Evolutionary conservation across 768 basidiomycete genomes (phyloP), one percentile per base, ranked within the genome.

Genomic region (Psilocybe azurescens): DNA sequence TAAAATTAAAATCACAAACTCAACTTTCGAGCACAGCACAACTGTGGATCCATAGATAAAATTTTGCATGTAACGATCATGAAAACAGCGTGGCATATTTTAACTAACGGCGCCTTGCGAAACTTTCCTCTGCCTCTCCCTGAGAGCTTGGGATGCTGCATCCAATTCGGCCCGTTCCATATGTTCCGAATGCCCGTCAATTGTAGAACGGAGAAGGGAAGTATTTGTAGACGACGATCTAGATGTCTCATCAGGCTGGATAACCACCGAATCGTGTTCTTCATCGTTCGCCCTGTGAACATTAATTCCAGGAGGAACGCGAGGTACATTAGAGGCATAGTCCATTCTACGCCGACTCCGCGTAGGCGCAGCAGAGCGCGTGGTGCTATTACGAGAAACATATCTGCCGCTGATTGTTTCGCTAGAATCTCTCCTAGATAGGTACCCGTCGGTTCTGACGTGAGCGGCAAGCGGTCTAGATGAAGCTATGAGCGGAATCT

Each of bases 221-320:
- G 68, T 63, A 52, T 59, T 60, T 14, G 53, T 30, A 10, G 68
- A 67, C 7, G 63, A 56, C 18, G 61, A 50, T 28, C 59, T 60
- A 6, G 65, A 67, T 51, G 59, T 56, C 13, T 51, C 30, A 53
- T 62, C 58, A 44, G 68, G 68, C 30, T 53, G 57, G 18, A 69
- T 67, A 24, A 69, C 64, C 16, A 69, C 53, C 29, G 62, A 63
- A n/a, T 69, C 68, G 7, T 46, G 13, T 14, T 53, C 60, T 3
- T 49, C 59, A 11, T n/a, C 50, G 36, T n/a, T 16, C 10, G 10
- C 39, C 20, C 38, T 36, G 30, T 13, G 30, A 41, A 33, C 18
- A 16, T 51, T 44, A 50, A 36, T 50, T 41, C 36, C 44, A 10
- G 56, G 48, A 3, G 58, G 57, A 10, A 59, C 36, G 36, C 47